Evolutionary conservation across 257 asterid species (phyloP).

Genomic region (Anisodus acutangulus): DNA sequence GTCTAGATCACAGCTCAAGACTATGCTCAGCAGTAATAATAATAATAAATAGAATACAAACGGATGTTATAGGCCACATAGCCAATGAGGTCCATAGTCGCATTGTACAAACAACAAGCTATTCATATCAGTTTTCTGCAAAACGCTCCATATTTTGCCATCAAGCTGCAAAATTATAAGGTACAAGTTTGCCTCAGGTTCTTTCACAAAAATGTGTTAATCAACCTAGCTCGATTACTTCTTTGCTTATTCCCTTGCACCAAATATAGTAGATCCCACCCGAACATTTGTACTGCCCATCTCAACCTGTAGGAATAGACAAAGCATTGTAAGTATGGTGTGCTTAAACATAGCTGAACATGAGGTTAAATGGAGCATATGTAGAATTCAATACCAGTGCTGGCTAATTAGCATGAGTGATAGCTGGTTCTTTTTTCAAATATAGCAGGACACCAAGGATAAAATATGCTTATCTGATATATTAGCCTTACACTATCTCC

Average conservation of each 20-base stretch:
- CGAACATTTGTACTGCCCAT: slow-evolving; percentile 96
- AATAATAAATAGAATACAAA: not conserved
- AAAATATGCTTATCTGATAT: slow-evolving; percentile 11
- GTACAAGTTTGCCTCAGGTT: not conserved
- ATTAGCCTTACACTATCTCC: not conserved
- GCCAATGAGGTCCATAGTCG: slow-evolving; percentile 1
- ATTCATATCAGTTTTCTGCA: not conserved
- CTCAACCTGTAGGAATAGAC: slow-evolving; percentile 70
- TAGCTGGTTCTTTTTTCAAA: not conserved
- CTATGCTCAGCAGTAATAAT: not conserved
- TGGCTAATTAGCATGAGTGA: not conserved
- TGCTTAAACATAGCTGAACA: slow-evolving; percentile 1
- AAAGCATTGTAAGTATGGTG: not conserved
- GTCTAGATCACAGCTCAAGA: not conserved
- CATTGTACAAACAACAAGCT: not conserved
- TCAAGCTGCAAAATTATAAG: not conserved
- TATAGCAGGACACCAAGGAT: not conserved
- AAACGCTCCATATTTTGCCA: not conserved
- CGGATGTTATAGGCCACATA: not conserved
- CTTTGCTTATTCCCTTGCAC: slow-evolving; percentile 85
- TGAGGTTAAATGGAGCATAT: not conserved
- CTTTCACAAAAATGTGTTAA: not conserved
- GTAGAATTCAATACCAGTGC: not conserved
- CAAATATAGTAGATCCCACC: slow-evolving; percentile 96
- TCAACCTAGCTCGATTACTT: slow-evolving; percentile 41